Evolutionary conservation across 352 stramenopile genomes (phyloP), one percentile per base, ranked within the genome.

Genomic region (Pythium phragmiticola): DNA sequence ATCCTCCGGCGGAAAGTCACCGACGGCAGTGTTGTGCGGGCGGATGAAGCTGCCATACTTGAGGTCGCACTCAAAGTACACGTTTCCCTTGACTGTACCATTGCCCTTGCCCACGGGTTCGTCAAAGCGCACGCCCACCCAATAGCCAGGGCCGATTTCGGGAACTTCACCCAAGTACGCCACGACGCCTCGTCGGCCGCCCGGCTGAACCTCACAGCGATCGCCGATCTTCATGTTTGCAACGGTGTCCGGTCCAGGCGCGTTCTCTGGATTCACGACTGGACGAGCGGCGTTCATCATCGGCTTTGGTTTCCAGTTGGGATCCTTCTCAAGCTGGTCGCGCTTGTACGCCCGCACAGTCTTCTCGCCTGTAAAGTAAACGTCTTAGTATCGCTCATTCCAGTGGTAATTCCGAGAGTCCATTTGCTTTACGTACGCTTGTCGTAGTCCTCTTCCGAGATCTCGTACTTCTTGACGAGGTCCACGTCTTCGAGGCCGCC

Each of bases 361-460:
- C 65, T 98, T 98, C 73, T 98, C 90, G n/a, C 87, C 84, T 95
- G 66, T 48, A 14, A 42, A 6, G 6, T 30, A n/a, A n/a, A 52
- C 12, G 3, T 7, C 8, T 47, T 34, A 64, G 23, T 7, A 49
- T 45, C 7, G 3, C 39, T 46, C 39, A 17, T n/a, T 17, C 39
- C 39, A 45, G 16, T 1, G 16, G 16, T 17, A 17, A 17, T 45
- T 19, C 39, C 12, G 11, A 19, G 1, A 16, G 14, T 46, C 2
- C 37, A 16, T 46, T 46, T 39, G 7, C 7, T 39, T 5, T 21
- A 65, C 77, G 53, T 82, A 95, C 96, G 89, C 60, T 98, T 98
- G 75, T 99, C 82, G 78, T 99, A 99, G 65, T 99, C 97, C 45
- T 99, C 96, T 50, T 99, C 98, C 0, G 81, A 96, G 79, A 99